Percentiles rank a stretch among this genome's conserved stretches.
Evolutionary conservation across 768 basidiomycete species (phyloP).

Genomic region (Dioszegia aurantiaca): DNA sequence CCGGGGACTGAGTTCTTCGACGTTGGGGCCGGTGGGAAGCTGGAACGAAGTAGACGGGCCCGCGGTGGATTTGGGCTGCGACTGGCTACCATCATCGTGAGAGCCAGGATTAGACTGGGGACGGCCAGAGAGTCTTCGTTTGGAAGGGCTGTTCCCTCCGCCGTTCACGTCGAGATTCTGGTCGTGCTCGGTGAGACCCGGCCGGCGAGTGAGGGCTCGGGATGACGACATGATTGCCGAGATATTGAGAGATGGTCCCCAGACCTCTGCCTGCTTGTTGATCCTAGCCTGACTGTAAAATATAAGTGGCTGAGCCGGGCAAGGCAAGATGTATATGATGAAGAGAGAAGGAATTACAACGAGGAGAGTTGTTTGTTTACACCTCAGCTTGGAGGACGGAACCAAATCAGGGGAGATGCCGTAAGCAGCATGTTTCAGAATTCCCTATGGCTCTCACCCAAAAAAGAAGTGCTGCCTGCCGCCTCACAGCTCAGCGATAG

Average conservation of each 20-base stretch:
- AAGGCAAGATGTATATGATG: neutral
- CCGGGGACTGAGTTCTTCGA: conserved; percentile 4
- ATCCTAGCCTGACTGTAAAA: too few relatives aligned
- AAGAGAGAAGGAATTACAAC: neutral
- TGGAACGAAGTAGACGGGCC: neutral
- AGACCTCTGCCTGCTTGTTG: too few relatives aligned
- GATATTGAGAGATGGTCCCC: neutral
- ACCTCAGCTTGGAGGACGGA: neutral
- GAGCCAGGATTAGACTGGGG: neutral
- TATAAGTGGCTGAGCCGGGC: too few relatives aligned
- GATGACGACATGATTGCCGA: neutral
- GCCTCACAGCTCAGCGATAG: neutral
- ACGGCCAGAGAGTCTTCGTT: neutral
- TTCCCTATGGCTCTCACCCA: neutral
- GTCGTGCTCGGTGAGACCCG: conserved; percentile 7
- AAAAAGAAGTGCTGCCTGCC: neutral
- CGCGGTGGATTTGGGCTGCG: neutral
- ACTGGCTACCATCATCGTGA: neutral
- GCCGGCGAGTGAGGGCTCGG: neutral
- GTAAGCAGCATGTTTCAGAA: conserved; percentile 3
- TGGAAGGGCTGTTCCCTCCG: neutral
- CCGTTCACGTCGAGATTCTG: neutral
- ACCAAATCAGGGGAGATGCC: neutral
- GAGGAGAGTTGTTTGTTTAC: neutral
- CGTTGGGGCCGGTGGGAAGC: neutral